Conservation (phyloP, 2,329 filamentous ascomycete species). For the Berkeleyomyces rouxiae region DNA sequence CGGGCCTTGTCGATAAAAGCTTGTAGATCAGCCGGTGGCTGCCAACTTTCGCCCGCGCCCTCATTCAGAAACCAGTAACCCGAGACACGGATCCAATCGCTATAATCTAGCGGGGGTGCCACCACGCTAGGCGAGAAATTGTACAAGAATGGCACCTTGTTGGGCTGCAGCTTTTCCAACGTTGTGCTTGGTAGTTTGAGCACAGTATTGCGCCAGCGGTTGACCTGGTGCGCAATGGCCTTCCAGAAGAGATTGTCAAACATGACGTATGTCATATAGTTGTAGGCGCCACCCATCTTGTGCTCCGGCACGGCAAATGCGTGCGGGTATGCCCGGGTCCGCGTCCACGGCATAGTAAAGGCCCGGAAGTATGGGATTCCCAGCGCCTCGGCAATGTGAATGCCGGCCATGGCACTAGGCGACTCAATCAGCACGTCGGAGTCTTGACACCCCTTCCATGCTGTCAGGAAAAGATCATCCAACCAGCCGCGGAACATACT, state of each 20-base stretch:
- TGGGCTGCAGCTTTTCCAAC: conserved; percentile 81
- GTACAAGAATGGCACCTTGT: conserved; percentile 96
- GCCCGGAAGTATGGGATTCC: conserved; percentile 90
- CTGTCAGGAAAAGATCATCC: conserved; percentile 66
- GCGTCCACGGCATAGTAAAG: conserved; percentile 98
- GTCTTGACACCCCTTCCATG: conserved; percentile 70
- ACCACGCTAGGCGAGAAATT: conserved; percentile 93
- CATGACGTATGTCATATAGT: conserved; percentile 87
- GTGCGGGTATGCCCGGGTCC: conserved; percentile 87
- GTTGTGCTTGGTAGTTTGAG: conserved; percentile 66
- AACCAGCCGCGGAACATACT: conserved; percentile 88
- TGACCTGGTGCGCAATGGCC: conserved; percentile 77
- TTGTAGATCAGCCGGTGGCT: conserved; percentile 56
- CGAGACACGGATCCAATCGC: conserved; percentile 92
- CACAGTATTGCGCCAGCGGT: conserved; percentile 73
- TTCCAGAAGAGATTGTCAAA: conserved; percentile 98
- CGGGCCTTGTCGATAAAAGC: conserved; percentile 75
- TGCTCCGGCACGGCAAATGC: conserved; percentile 85
- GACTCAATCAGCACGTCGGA: conserved; percentile 88
- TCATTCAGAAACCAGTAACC: conserved; percentile 98
- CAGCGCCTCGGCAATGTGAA: conserved; percentile 90
- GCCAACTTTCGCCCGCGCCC: conserved; percentile 37
- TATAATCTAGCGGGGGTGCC: conserved; percentile 85
- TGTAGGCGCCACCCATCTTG: conserved; percentile 91
- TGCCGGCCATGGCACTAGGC: conserved; percentile 90